Base-by-base conservation (phyloP, 176 grass and related monocot genomes). In the Oryza rufipogon region DNA sequence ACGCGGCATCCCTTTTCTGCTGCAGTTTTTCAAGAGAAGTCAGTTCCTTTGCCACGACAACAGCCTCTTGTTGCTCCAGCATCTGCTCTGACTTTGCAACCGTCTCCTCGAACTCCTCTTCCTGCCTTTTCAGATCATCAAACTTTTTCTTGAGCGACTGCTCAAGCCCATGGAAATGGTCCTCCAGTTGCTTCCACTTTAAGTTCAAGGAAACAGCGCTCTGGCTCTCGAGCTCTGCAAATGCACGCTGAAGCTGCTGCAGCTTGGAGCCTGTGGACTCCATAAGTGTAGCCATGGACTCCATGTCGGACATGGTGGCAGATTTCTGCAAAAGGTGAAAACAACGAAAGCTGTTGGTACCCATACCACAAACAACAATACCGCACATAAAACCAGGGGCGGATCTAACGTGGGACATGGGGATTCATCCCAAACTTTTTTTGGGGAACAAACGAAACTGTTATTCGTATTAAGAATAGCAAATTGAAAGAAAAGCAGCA, bases 181-280 rank as follows among this genome's bases (percentile, higher is more conserved):
- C 94, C 80, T 97, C 91, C 22, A 97, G 91, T 70, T 97, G 89
- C 82, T 92, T 92, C 94, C 94, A 97, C 85, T 97, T 97, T 26
- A 97, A 20, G 74, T 97, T 97, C 80, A 97, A 74, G 68, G 89
- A 90, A 73, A 97, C 74, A 46, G 87, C 80, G 34, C 79, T 88
- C 74, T 89, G 83, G 73, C 90, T 92, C 71, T 97, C 87, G 45
- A 97, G 89, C 84, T 92, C 90, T 19, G 89, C 74, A 84, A 97
- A 94, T 36, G 94, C 91, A 7, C 75, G 70, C 85, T 94, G 92
- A 77, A 97, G 90, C 63, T 94, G 92, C 70, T 87, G 86, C 79
- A 97, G 80, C 84, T 94, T 94, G 11, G 83, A 87, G 58, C 91
- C 83, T 6, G 94, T 97, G 0, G 91, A 94, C 79, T 97, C 90